Conservation (phyloP, 495 filamentous ascomycete genomes). For the Tuber umbilicatum region DNA sequence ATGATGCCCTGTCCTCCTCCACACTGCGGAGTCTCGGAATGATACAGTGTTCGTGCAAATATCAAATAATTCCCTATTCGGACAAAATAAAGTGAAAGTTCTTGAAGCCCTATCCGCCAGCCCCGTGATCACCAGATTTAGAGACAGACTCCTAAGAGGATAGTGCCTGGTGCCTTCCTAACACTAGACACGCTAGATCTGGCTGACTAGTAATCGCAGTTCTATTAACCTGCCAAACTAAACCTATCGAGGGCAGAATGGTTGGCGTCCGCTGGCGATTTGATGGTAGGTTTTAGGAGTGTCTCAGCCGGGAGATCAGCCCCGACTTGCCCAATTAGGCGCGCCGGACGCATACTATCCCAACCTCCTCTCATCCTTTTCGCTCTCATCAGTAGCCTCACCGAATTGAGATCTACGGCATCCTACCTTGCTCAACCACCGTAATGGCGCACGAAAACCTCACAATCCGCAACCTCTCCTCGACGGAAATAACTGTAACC, state of each 20-base stretch:
- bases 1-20: not conserved
- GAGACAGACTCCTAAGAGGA: not conserved
- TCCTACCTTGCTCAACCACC: not conserved
- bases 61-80: not conserved
- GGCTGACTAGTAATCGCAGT: not conserved
- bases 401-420: not conserved
- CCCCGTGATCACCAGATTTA: not conserved
- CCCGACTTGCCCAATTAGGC: not conserved
- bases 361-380: not conserved
- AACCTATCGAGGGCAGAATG: not conserved
- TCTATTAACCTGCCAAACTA: not conserved
- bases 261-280: not conserved
- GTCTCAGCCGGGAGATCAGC: not conserved
- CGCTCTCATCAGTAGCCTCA: not conserved
- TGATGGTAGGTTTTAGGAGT: not conserved
- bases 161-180: not conserved
- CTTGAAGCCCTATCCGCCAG: not conserved
- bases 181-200: not conserved
- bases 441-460: slow-evolving; percentile 43
- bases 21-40: not conserved
- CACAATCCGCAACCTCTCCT: slow-evolving; percentile 82
- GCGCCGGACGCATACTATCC: not conserved
- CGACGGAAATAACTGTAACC: slow-evolving; percentile 64
- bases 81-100: not conserved
- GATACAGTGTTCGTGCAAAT: not conserved